Evolutionary conservation across 257 asterid genomes (phyloP).

Genomic region (Petunia secreta): DNA sequence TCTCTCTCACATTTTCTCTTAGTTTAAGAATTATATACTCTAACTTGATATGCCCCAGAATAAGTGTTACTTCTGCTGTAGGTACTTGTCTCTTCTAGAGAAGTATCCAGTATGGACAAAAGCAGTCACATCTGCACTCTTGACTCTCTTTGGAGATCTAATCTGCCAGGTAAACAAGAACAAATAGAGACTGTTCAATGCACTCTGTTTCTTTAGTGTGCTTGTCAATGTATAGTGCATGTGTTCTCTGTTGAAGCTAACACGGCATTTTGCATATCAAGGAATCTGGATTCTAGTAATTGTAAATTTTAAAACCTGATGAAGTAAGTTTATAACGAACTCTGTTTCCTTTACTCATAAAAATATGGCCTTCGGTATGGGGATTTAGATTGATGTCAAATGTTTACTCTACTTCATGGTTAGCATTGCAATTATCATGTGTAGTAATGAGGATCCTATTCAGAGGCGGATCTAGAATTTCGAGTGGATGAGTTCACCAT

Average conservation of each 20-base stretch:
- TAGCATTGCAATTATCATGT: not conserved
- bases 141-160: constrained; percentile 79
- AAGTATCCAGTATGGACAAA: constrained; percentile 85
- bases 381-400: constrained; percentile 1
- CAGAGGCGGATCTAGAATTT: too few species aligned
- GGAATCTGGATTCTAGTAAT: not conserved
- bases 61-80: constrained; percentile 38
- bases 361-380: not conserved
- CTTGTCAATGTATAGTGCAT: constrained; percentile 15
- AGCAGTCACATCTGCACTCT: constrained; percentile 73
- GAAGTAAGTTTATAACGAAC: constrained; percentile 15
- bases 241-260: not conserved
- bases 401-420: not conserved
- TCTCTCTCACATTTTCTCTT: not conserved
- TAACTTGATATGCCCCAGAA: not conserved
- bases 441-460: constrained; percentile 5
- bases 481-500: too few species aligned
- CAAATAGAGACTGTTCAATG: not conserved
- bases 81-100: constrained; percentile 88
- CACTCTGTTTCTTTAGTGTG: not conserved
- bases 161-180: constrained; percentile 75
- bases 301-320: not conserved
- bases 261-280: not conserved
- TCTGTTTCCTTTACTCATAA: constrained; percentile 19
- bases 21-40: not conserved